Evolutionary conservation across 2,329 filamentous ascomycete genomes (phyloP).

Genomic region (Colletotrichum spinosum): DNA sequence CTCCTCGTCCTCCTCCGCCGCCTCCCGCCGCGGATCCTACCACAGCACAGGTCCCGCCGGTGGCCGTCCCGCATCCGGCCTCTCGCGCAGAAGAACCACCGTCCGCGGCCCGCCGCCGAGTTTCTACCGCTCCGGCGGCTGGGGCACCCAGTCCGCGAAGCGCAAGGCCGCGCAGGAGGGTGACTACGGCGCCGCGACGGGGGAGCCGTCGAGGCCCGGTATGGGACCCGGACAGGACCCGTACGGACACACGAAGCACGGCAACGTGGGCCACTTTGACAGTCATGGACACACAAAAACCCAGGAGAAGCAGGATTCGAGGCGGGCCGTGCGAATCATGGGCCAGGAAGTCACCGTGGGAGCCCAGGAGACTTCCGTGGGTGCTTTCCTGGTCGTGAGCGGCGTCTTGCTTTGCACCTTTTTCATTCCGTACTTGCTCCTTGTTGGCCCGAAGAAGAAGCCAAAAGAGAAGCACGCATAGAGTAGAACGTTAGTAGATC

Average conservation of each 20-base stretch:
- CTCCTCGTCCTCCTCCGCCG: slow-evolving; percentile 45
- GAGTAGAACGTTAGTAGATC: background rate
- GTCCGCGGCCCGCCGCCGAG: slow-evolving; percentile 90
- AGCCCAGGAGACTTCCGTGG: slow-evolving; percentile 53
- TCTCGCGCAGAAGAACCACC: slow-evolving; percentile 79
- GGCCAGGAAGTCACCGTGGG: slow-evolving; percentile 53
- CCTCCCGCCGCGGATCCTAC: slow-evolving; percentile 59
- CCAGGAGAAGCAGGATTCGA: slow-evolving; percentile 72
- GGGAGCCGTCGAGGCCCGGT: slow-evolving; percentile 48
- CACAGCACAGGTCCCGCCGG: slow-evolving; percentile 73
- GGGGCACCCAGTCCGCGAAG: slow-evolving; percentile 74
- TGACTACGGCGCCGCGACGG: slow-evolving; percentile 39
- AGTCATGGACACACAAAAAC: slow-evolving; percentile 77
- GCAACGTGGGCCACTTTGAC: slow-evolving; percentile 83
- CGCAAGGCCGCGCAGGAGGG: slow-evolving; percentile 64
- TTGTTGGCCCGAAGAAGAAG: slow-evolving; percentile 48
- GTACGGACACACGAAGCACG: slow-evolving; percentile 52
- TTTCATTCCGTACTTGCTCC: slow-evolving; percentile 56
- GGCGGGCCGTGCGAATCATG: slow-evolving; percentile 54
- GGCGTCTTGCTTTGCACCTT: slow-evolving; percentile 60
- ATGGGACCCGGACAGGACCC: slow-evolving; percentile 71
- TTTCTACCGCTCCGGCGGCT: slow-evolving; percentile 87
- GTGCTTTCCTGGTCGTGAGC: slow-evolving; percentile 63
- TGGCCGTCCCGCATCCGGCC: slow-evolving; percentile 81
- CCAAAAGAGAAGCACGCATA: slow-evolving; percentile 38